Conservation (phyloP, 768 basidiomycete genomes). For the Postia placenta region DNA sequence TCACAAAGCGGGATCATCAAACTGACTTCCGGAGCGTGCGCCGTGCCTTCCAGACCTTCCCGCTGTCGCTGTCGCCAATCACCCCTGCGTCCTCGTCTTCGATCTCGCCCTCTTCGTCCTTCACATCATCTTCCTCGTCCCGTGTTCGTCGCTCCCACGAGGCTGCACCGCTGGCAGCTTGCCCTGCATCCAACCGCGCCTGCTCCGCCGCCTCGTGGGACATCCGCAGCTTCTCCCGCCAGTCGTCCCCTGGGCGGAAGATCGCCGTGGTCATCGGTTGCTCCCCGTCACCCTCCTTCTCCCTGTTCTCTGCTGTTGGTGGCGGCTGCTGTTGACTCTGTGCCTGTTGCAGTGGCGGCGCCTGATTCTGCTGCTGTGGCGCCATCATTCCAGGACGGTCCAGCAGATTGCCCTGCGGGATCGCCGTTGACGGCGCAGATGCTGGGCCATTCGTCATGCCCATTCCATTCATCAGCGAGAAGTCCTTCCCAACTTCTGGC, state of each 20-base stretch:
- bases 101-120: constrained; percentile 64
- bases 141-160: constrained; percentile 48
- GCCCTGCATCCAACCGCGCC: constrained; percentile 28
- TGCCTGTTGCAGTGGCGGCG: constrained; percentile 15
- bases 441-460: constrained; percentile 46
- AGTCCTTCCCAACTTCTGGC: constrained; percentile 72
- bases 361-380: constrained; percentile 30
- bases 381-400: constrained; percentile 45
- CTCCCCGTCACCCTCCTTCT: constrained; percentile 43
- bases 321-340: constrained; percentile 19
- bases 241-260: constrained; percentile 84
- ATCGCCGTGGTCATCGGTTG: constrained; percentile 65
- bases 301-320: constrained; percentile 23
- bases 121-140: constrained; percentile 59
- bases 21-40: constrained; percentile 86
- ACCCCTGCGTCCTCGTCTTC: constrained; percentile 55
- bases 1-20: constrained; percentile 10
- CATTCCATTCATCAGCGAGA: constrained; percentile 56
- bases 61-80: constrained; percentile 61
- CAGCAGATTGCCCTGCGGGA: constrained; percentile 34
- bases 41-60: constrained; percentile 80
- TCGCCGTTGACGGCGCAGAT: constrained; percentile 41
- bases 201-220: constrained; percentile 59
- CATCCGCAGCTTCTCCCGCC: constrained; percentile 72
- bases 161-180: constrained; percentile 32